These are phyloP conservation scores for Lagenidium giganteum DNA, from an alignment of 352 stramenopile species.

Conservation along the genomic window DNA sequence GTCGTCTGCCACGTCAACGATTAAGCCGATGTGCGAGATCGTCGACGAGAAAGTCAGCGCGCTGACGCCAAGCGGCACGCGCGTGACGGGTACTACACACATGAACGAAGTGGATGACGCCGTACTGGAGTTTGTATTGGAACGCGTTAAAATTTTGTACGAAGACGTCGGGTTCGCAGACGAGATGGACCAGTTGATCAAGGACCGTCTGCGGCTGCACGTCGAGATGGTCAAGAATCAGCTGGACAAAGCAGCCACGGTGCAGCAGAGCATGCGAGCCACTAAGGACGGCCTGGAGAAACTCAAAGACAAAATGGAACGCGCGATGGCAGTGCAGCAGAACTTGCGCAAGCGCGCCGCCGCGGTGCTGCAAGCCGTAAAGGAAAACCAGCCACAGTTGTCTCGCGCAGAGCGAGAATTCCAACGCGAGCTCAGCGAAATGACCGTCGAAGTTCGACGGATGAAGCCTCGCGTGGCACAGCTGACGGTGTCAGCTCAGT, in stretches of 20 bases:
- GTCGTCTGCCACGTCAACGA: conserved; percentile 11
- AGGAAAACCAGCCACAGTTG: conserved; percentile 77
- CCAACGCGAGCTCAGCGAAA: conserved; percentile 60
- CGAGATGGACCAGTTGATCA: conserved; percentile 61
- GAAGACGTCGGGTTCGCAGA: conserved; percentile 78
- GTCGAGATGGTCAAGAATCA: conserved; percentile 57
- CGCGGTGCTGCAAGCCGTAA: conserved; percentile 68
- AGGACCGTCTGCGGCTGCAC: conserved; percentile 49
- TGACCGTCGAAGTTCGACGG: conserved; percentile 55
- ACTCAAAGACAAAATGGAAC: conserved; percentile 51
- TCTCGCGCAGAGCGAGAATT: conserved; percentile 71
- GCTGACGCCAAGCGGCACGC: conserved; percentile 46
- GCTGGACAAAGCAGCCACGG: conserved; percentile 28
- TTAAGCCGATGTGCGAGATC: conserved; percentile 52
- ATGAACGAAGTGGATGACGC: conserved; percentile 62
- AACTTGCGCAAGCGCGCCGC: conserved; percentile 76
- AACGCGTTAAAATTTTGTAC: conserved; percentile 69
- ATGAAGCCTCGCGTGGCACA: conserved; percentile 70
- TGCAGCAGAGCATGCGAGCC: conserved; percentile 29
- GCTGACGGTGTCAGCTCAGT: conserved; percentile 59
- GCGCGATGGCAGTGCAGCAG: conserved; percentile 57
- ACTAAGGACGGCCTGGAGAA: conserved; percentile 28
- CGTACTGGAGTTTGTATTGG: conserved; percentile 68
- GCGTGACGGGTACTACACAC: conserved; percentile 57
- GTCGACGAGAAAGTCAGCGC: conserved; percentile 56